Base-by-base conservation (phyloP, 192 early-diverging fungal genomes). In the Coemansia sp. region DNA sequence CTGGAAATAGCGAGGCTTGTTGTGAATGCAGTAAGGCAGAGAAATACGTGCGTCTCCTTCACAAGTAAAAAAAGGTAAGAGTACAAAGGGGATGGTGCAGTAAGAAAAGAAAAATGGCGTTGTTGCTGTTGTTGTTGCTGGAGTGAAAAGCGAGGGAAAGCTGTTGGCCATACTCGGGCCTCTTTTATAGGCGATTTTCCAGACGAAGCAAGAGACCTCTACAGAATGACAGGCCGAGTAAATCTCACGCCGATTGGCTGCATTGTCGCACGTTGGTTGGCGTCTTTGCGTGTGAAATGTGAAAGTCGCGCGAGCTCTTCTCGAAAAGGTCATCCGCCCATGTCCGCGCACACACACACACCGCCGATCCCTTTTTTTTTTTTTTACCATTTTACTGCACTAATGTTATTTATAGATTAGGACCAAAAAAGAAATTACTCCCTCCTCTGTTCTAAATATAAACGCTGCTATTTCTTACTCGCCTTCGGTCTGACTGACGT, bases 221-320 rank as follows among this genome's bases (percentile, higher is more conserved):
- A 17, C 42, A 44, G 17, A 44, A 44, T 44, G 42, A 44, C 42
- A 21, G 31, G 17, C 34, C 5, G 5, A 36, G 57, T 27, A 36
- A 19, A 32, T 59, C 57, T 36, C 57, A 36, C 57, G 32, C 32
- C 32, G 57, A 59, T 59, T 59, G 57, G 31, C 25, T 32, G 8
- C 19, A 53, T 53, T 44, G 50, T 36, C 57, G 57, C 57, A 59
- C 57, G 57, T 59, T 59, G 57, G 31, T 59, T 59, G 57, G 10
- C 12, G 23, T 5, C 19, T 58, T 17, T 34, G 57, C 57, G 57
- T 59, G 57, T 36, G 57, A 59, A 59, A 59, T 36, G 31, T 17
- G 17, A 59, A 10, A 36, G 51, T 53, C 51, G 51, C 51, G 51
- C 51, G 25, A 53, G 51, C 42, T 53, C 51, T 27, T 53, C 25